Base-by-base conservation (phyloP, 176 grass and related monocot genomes). In the Oryza longistaminata region DNA sequence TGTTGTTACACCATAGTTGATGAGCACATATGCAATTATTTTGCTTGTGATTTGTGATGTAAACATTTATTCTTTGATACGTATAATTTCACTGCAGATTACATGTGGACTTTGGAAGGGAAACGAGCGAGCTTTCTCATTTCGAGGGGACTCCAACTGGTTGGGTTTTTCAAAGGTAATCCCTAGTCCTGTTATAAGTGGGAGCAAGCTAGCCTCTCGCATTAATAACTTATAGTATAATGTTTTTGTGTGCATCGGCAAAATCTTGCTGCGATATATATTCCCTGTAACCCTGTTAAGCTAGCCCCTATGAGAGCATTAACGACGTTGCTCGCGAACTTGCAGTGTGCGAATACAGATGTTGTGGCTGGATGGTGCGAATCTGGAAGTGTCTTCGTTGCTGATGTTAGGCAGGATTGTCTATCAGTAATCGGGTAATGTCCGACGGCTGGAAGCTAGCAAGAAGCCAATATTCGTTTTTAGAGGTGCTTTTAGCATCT, bases 111-210 rank as follows among this genome's bases (percentile, higher is more conserved):
- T 66, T 40, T 93, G 93, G 96, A 93, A 82, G 40, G 77, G 92
- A 93, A 83, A 68, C 25, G 27, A 87, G 29, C 89, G 87, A 5
- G 80, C 87, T 73, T 95, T 93, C 77, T 92, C 96, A 75, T 98
- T 95, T 82, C 90, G 87, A 83, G 95, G 95, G 64, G 93, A 98
- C 82, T 95, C 95, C 46, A 98, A 95, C 67, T 98, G 87, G 89
- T 60, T 98, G 66, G 89, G 93, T 35, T 98, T 98, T 85, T 91
- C 90, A 48, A 93, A 95, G 95, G 95, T 98, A 88, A 7, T 60
- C 17, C 5, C 6, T 1, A 37, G 42, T 7, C 40, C 27, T 17
- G 21, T 13, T 68, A 9, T 9, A 65, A 25, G 22, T 42, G 76
- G 60, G 24, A 40, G 76, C 39, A 45, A 66, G 12, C 11, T 45